Percentiles rank a stretch among this genome's conserved stretches.
phyloP scores from a whole-genome alignment of 1,139 yeast species.

The Wickerhamomyces sp. region DNA sequence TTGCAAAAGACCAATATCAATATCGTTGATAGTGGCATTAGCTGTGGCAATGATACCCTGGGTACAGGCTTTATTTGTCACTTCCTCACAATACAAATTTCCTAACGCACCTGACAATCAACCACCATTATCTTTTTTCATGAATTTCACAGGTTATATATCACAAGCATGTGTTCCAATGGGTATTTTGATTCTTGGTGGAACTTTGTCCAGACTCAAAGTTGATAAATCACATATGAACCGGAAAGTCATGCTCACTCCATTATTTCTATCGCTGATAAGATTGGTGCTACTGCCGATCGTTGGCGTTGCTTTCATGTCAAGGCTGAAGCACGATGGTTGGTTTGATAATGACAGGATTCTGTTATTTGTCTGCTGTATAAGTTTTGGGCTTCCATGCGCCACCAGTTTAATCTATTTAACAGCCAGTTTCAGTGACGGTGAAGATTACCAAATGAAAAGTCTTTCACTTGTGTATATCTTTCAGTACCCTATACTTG shows the following conservation, averaged over 20 bases:
- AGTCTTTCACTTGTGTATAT: constrained; percentile 68
- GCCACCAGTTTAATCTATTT: constrained; percentile 3
- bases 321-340: constrained; percentile 41
- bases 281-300: constrained; percentile 53
- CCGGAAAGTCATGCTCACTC: constrained; percentile 63
- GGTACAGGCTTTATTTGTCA: constrained; percentile 70
- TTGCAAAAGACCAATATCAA: constrained; percentile 63
- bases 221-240: constrained; percentile 42
- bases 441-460: constrained; percentile 46
- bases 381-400: constrained; percentile 4
- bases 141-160: constrained; percentile 71
- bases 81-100: constrained; percentile 29
- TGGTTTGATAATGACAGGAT: constrained; percentile 40
- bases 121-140: constrained; percentile 78
- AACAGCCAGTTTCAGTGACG: constrained; percentile 3
- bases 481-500: constrained; percentile 55
- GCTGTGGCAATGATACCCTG: constrained; percentile 77
- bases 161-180: constrained; percentile 87
- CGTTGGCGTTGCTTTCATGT: constrained; percentile 52
- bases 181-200: constrained; percentile 75
- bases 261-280: constrained; percentile 37
- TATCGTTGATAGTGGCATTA: constrained; percentile 60
- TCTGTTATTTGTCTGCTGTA: constrained; percentile 4
- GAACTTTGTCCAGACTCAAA: constrained; percentile 70
- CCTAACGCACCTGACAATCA: constrained; percentile 73